Conservation (phyloP, 331 rosid species). For the Quercus tomentella region DNA sequence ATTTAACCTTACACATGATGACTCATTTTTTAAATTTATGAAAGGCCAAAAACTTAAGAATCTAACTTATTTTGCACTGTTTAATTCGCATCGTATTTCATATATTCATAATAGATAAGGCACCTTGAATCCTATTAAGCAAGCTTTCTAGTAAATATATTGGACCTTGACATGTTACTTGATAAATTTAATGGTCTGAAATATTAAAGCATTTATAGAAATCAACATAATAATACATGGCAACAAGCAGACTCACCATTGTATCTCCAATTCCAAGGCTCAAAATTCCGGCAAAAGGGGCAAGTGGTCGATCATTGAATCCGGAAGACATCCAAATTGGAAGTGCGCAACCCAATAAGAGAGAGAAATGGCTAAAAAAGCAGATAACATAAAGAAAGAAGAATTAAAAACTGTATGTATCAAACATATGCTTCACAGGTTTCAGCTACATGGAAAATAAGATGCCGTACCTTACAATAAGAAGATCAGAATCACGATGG, state of each 20-base stretch:
- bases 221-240: not conserved
- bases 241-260: conserved; percentile 48
- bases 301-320: conserved; percentile 79
- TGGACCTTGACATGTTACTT: not conserved
- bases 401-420: conserved; percentile 1
- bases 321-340: conserved; percentile 96
- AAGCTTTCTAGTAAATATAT: not conserved
- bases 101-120: not conserved
- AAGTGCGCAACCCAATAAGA: conserved; percentile 86
- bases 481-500: conserved; percentile 92
- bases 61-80: not conserved
- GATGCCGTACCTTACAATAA: conserved; percentile 68
- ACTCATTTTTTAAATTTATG: not conserved
- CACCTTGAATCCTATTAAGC: not conserved
- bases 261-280: conserved; percentile 96
- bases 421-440: conserved; percentile 6
- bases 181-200: not conserved
- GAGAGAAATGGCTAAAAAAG: conserved; percentile 78
- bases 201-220: not conserved
- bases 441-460: conserved; percentile 1
- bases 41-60: not conserved
- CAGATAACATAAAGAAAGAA: conserved; percentile 16
- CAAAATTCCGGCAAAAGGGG: conserved; percentile 92
- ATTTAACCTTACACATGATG: not conserved
- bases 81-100: not conserved